These are phyloP conservation scores for Onygena corvina DNA, from an alignment of 2,329 filamentous ascomycete species.

Conservation along the genomic window DNA sequence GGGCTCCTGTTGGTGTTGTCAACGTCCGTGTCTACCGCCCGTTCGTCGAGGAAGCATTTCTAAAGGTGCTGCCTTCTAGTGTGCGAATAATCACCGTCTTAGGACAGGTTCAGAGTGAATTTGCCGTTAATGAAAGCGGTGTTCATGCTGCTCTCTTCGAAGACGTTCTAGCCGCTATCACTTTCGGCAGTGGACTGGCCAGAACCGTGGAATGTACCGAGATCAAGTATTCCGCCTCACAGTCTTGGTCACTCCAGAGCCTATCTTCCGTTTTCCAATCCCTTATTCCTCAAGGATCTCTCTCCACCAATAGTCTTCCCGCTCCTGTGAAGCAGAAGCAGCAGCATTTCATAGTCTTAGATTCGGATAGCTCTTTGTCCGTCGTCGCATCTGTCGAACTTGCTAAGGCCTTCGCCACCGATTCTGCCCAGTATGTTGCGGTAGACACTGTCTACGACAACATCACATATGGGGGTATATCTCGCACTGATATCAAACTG, in stretches of 20 bases:
- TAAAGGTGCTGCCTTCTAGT: slow-evolving; percentile 65
- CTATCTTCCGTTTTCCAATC: slow-evolving; percentile 36
- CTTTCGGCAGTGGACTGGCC: slow-evolving; percentile 60
- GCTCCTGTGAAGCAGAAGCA: too few relatives aligned
- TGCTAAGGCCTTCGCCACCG: slow-evolving; percentile 48
- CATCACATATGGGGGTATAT: slow-evolving; percentile 57
- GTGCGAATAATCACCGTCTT: slow-evolving; percentile 69
- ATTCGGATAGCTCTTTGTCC: slow-evolving; percentile 62
- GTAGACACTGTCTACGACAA: slow-evolving; percentile 51
- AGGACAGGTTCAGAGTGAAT: slow-evolving; percentile 69
- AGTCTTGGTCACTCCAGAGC: slow-evolving; percentile 47
- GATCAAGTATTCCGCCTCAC: slow-evolving; percentile 74
- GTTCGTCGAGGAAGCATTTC: slow-evolving; percentile 88
- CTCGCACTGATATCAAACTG: slow-evolving; percentile 74
- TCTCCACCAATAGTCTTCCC: slow-evolving; percentile 43
- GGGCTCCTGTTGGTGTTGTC: slow-evolving; percentile 70
- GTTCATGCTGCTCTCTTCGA: slow-evolving; percentile 76
- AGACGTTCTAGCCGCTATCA: slow-evolving; percentile 77
- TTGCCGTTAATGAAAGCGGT: slow-evolving; percentile 60
- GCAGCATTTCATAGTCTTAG: slow-evolving; percentile 90
- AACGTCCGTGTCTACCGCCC: slow-evolving; percentile 90
- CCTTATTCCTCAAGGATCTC: slow-evolving; percentile 31
- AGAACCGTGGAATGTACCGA: slow-evolving; percentile 58
- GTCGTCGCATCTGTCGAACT: slow-evolving; percentile 52
- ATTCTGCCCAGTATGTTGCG: slow-evolving; percentile 50